Base-by-base conservation (phyloP, 2,329 filamentous ascomycete species). In the Xylaria arbuscula region DNA sequence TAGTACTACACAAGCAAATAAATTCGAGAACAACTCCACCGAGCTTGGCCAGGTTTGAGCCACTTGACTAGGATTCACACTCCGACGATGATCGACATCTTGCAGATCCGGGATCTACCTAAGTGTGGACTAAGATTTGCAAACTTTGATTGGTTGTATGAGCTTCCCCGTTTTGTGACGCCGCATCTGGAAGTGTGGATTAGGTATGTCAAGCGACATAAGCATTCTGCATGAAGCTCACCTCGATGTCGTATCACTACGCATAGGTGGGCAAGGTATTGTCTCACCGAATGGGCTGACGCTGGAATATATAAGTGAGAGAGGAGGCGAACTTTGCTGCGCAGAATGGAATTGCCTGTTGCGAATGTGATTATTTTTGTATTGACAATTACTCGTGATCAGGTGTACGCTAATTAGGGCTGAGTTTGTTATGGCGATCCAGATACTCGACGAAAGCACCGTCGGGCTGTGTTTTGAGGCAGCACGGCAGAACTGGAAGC, bases 401-500 rank as follows among this genome's bases (percentile, higher is more conserved):
- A 40, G 5, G 24, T 1, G 6, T 19, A n/a, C 24, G 38, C 24
- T n/a, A 32, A 11, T 15, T 32, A 45, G 1, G 13, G 3, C 11
- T 19, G 8, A 6, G n/a, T 28, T 4, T 22, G 32, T 19, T 11
- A 57, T 45, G 38, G 22, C 45, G 45, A 22, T n/a, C 9, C 38
- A 55, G 10, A 45, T 54, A 7, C 17, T 61, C 13, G 11, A 61
- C 45, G 58, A 28, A 17, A 24, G 51, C 32, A 19, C 19, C 45
- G 15, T 28, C 32, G 28, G 11, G 32, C 32, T 38, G 47, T 40
- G 58, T 45, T 15, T 62, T 54, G 60, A 53, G 38, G 36, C 24
- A 22, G 48, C 36, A 19, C 48, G 6, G 36, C 60, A 62, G 11
- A 22, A 62, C 47, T 62, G 60, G 60, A 53, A 40, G n/a, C 22